Percentiles rank a stretch among this genome's conserved stretches.
These are phyloP conservation scores for Melaleuca quinquenervia DNA, from an alignment of 345 rosid species.

Conservation along the genomic window DNA sequence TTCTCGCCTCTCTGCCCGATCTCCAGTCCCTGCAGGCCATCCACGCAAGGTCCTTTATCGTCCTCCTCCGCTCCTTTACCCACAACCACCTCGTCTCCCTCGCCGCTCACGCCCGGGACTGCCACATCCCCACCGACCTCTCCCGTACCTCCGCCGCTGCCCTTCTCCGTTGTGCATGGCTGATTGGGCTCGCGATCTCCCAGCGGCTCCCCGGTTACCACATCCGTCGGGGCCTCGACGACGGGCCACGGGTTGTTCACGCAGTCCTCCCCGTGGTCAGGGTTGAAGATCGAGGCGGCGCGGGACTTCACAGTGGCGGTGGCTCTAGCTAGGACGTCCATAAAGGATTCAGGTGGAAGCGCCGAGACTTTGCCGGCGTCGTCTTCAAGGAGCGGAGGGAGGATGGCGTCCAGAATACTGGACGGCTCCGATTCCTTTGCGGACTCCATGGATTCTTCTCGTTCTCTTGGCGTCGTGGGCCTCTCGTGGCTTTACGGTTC, in stretches of 20 bases:
- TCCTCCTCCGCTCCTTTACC: not conserved
- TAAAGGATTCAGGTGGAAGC: conserved; percentile 43
- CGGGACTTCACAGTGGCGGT: conserved; percentile 45
- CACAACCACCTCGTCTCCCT: not conserved
- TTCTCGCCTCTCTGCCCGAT: conserved; percentile 1
- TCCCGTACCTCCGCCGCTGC: not conserved
- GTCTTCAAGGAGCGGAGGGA: conserved; percentile 49
- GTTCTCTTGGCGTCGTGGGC: not conserved
- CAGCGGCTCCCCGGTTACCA: conserved; percentile 4
- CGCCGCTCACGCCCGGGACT: not conserved
- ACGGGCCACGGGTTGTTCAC: conserved; percentile 1
- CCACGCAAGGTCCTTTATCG: conserved; percentile 13
- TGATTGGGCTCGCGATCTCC: not conserved
- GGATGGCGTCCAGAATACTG: conserved; percentile 27
- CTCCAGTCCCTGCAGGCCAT: conserved; percentile 16
- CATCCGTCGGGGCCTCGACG: not conserved
- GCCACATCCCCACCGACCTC: conserved; percentile 12
- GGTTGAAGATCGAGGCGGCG: conserved; percentile 30
- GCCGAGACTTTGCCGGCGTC: conserved; percentile 56
- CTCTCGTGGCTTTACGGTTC: not conserved
- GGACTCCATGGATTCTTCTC: not conserved
- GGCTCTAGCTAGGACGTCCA: conserved; percentile 50
- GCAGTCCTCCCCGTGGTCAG: conserved; percentile 11
- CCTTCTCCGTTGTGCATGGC: conserved; percentile 18
- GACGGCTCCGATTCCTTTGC: not conserved